Percentiles rank a stretch among this genome's conserved stretches.
These are phyloP conservation scores for Cyberlindnera euphorbiiphila DNA, from an alignment of 805 yeast genomes.

Conservation along the genomic window DNA sequence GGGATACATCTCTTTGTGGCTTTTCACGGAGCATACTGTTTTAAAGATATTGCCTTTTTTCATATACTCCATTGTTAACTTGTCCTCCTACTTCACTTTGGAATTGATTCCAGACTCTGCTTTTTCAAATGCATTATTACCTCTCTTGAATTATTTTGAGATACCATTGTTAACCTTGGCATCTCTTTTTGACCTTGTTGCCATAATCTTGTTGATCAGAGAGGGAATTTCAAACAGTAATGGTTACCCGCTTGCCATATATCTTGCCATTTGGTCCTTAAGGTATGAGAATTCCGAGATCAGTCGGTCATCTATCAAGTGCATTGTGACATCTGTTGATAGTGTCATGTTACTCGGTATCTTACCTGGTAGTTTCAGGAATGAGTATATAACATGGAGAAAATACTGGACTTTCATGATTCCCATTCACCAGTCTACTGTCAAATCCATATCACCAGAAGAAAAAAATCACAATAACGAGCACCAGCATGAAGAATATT, in stretches of 20 bases:
- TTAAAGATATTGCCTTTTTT: constrained; percentile 38
- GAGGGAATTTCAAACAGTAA: constrained; percentile 28
- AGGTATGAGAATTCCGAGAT: constrained; percentile 34
- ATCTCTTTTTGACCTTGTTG: constrained; percentile 36
- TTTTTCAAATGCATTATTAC: constrained; percentile 33
- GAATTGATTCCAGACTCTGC: constrained; percentile 33
- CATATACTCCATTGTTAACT: constrained; percentile 38
- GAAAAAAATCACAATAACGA: no score
- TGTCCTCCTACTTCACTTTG: constrained; percentile 30
- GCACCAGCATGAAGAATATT: no score
- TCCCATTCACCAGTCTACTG: constrained; percentile 6
- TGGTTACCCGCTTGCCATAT: constrained; percentile 33
- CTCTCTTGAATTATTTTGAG: constrained; percentile 36
- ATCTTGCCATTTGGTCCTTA: constrained; percentile 35
- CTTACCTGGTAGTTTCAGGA: constrained; percentile 6
- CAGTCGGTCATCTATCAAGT: constrained; percentile 23
- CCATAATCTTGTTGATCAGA: constrained; percentile 28
- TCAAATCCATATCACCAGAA: neutral
- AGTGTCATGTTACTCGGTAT: constrained; percentile 2
- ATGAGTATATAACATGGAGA: constrained; percentile 12
- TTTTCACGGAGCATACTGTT: constrained; percentile 30
- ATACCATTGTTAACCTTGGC: constrained; percentile 35
- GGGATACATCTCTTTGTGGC: constrained; percentile 36
- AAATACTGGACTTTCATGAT: constrained; percentile 15
- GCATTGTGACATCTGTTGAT: constrained; percentile 16